Evolutionary conservation across 257 asterid genomes (phyloP), one percentile per base, ranked within the genome.

Genomic region (Eucommia ulmoides): DNA sequence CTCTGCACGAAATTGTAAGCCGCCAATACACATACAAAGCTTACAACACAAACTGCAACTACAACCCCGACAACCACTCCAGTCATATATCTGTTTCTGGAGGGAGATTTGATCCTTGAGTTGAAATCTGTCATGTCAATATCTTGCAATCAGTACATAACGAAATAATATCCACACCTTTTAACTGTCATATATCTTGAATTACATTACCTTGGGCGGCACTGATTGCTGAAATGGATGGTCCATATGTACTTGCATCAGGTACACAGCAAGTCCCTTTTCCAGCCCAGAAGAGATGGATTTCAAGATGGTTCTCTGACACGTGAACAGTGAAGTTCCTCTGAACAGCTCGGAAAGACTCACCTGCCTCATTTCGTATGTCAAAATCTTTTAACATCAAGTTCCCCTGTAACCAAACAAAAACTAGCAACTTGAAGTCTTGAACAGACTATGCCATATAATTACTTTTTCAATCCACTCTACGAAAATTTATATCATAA

Each of bases 221-320:
- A 38, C 17, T 38, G 14, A 38, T 7, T 16, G 45, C 45, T 38
- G 45, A 38, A 38, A 38, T 38, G 17, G n/a, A 15, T 38, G 45
- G 45, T 38, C 45, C 45, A 38, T 38, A 38, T 10, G 12, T 19
- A 14, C 45, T 19, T 38, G 12, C 17, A 0, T 1, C 4, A 38
- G 45, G 45, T 38, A 38, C n/a, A 19, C 45, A 38, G 45, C 45
- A 38, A 15, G 45, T 38, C 8, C 45, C 45, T 19, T 38, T 38
- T 19, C 45, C 45, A 8, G 45, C 45, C 45, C 45, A 38, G n/a
- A 38, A 38, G 5, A 38, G 45, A 38, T 38, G 45, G n/a, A 38
- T 38, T 38, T 38, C 45, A 38, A 38, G 45, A 38, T 38, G n/a
- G n/a, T 38, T 38, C 45, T 38, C n/a, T 7, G 45, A 10, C n/a